Base-by-base conservation (phyloP, 2,329 filamentous ascomycete species). In the Penicillium sclerotiorum region DNA sequence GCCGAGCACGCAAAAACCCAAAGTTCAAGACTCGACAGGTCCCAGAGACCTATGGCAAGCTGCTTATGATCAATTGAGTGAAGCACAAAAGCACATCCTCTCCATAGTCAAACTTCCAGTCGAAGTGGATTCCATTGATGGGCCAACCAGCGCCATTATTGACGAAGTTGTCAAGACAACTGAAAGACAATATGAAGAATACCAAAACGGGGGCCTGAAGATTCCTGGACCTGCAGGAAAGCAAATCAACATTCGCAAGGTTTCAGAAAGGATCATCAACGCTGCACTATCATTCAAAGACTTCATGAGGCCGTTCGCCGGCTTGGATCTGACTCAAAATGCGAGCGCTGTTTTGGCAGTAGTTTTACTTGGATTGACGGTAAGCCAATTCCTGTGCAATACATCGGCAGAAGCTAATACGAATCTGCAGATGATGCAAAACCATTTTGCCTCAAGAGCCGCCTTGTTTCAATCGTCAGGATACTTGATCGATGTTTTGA, bases 361-460 rank as follows among this genome's bases (percentile, higher is more conserved):
- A 12, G 51, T 61, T 0, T 60, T 47, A 12, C 43, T 61, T 45
- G 49, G 57, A 25, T 41, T 61, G 17, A 61, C 42, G 4, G 55
- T 58, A 38, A 32, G 42, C 45, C 2, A 42, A 20, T 37, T 5
- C 6, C 35, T 6, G 20, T 20, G 6, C 20, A n/a, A 7, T 18
- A 35, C 7, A 35, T 13, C 8, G 15, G 32, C 7, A 35, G 13
- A 18, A 15, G 4, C 17, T 22, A 35, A n/a, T 12, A 3, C 27
- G 15, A 8, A 42, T 20, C 38, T 17, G 13, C 33, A 60, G 57
- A 55, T 60, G 41, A 18, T 39, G 2, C 28, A 57, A 44, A 61
- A 57, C 22, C 27, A 47, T 30, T 25, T 1, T 22, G 15, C 57
- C 12, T 23, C 36, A 13, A 47, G 38, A 15, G 39, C 49, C 51